Base-by-base conservation (phyloP, 2,329 filamentous ascomycete species). In the Cercospora zeae-maydis region DNA sequence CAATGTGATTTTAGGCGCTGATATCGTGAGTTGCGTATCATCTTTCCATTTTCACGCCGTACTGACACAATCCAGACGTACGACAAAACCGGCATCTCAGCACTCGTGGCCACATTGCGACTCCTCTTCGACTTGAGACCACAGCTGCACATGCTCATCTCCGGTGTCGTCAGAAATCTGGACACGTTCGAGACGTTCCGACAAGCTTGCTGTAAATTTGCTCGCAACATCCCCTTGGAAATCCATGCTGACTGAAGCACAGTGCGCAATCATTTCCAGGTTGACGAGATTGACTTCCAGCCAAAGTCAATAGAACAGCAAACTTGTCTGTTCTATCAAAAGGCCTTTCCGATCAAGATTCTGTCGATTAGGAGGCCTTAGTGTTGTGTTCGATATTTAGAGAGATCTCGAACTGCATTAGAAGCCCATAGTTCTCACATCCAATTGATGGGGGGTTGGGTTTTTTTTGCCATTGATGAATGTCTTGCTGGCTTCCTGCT, bases 1-100 rank as follows among this genome's bases (percentile, higher is more conserved):
- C 49, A 88, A 93, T 73, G 76, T 91, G 4, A 82, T 93, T 2
- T 76, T 93, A 30, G 91, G 89, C 3, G 89, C 90, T 34, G 90
- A 93, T 73, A 84, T 93, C 65, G 81, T 83, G 74, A 77, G 79
- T 71, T 14, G 27, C 34, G 19, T 63, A n/a, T 61, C 27, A 42
- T 21, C 5, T 36, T 31, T n/a, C n/a, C 30, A 21, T 6, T 14
- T 13, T 14, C 30, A 53, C 55, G 62, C 42, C 16, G 60, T 34
- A 30, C 66, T 67, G 52, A 69, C 57, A 3, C 9, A n/a, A 42
- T 47, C n/a, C 69, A 88, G 75, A 93, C 88, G 0, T 93, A 93
- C 75, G 89, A 93, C 72, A 80, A 80, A 64, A 79, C 79, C 36
- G 81, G 85, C 45, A 86, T 90, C 55, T 84, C 86, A 0, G 79